Evolutionary conservation across 192 early-diverging fungal species (phyloP), one percentile per base, ranked within the genome.

Genomic region (Linnemannia schmuckeri): DNA sequence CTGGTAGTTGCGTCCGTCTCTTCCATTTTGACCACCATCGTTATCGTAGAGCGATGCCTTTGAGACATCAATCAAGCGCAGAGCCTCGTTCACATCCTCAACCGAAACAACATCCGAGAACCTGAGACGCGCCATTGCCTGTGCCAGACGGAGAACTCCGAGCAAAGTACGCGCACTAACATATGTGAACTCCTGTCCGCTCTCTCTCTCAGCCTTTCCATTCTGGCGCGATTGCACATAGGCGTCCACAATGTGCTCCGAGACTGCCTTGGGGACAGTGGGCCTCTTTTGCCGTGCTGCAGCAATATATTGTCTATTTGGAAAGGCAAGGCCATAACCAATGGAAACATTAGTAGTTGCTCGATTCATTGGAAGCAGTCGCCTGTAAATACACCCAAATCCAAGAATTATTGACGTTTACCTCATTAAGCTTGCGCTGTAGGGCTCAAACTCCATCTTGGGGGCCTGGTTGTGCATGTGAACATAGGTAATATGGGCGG

Each of bases 401-500:
- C 1, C 42, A 47, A 52, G 6, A 6, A 15, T 40, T 47, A 63
- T 30, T 18, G n/a, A 66, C 6, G n/a, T 4, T 35, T 90, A 95
- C 93, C 94, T 92, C 79, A 98, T 96, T 79, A 97, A 89, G 52
- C 92, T 89, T 35, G 94, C 81, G 66, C 96, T 96, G 41, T 99
- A 88, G 2, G 92, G 90, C 41, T 91, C 91, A 66, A 83, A 88
- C 44, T 93, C 94, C 76, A 92, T 78, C 41, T 81, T 79, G 13
- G 97, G 96, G 89, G 97, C 97, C 68, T 91, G 90, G 79, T 94
- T 94, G 88, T 96, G 92, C 68, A 93, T 93, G 82, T 99, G 98
- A 20, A 99, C 98, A 83, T 96, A 95, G n/a, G 97, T 94, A 42
- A 98, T 95, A 89, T 98, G 97, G 75, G 94, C 90, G 2, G 97